Evolutionary conservation across 352 stramenopile species (phyloP), one percentile per base, ranked within the genome.

Genomic region (Pythium brachiatum): DNA sequence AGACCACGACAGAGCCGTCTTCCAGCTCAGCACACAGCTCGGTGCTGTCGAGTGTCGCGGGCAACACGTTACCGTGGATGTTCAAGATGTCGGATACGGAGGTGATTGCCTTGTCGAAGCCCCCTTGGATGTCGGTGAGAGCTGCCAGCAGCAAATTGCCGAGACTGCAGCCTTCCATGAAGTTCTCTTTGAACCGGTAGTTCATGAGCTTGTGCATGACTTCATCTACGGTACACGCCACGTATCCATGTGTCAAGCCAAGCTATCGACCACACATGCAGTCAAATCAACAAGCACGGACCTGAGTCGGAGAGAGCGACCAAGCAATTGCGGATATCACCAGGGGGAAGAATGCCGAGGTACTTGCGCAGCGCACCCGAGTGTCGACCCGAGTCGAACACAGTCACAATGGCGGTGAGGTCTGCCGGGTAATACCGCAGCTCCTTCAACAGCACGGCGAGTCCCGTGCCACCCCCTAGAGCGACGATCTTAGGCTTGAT

Each of bases 151-250:
- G 55, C 46, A 95, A 56, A 41, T 95, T 95, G 1, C 86, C 86
- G 23, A 95, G 75, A 52, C 86, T 95, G 58, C 82, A 90, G 18
- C 86, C 86, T 48, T 95, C 86, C 79, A 95, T 90, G 61, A 90
- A 95, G 64, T 93, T 91, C 50, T 93, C 83, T 44, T 84, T 85
- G 63, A 95, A 95, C 6, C 86, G 80, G 59, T 93, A 93, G 64
- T 95, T 93, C 86, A 95, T 95, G 46, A 95, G 61, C 67, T 95
- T 89, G 71, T 85, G 87, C 71, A 95, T 80, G 20, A 95, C 74
- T 47, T 93, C 83, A 57, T 92, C 82, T 89, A 58, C 13, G 13
- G 15, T 25, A n/a, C n/a, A 26, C 53, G 26, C 47, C 15, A 26
- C 26, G n/a, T 39, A 34, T 27, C 31, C 9, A 5, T 34, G 5